These are phyloP conservation scores for Venturiaceae sp. DNA, from an alignment of 2,329 filamentous ascomycete species.

Conservation along the genomic window DNA sequence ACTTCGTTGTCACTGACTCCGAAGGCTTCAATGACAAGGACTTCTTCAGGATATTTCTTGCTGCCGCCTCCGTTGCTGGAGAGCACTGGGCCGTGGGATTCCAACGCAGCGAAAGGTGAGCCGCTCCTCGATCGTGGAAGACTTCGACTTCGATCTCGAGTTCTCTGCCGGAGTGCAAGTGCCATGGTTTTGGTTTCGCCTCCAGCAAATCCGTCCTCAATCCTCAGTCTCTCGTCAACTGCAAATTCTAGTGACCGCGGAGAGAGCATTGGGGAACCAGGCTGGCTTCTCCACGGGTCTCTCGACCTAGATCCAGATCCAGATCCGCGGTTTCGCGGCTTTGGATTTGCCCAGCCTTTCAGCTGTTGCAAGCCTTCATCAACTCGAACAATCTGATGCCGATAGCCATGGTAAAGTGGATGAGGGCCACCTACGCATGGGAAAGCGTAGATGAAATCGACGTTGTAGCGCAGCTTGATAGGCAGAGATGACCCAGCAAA, in stretches of 20 bases:
- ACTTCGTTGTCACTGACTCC: slow-evolving; percentile 69
- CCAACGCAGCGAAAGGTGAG: neutral
- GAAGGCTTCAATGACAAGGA: slow-evolving; percentile 63
- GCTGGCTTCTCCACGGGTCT: neutral
- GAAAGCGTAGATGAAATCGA: slow-evolving; percentile 31
- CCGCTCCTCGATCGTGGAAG: neutral
- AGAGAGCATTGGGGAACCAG: neutral
- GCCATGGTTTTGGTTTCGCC: neutral
- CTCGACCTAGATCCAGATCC: neutral
- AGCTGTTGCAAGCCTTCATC: slow-evolving; percentile 50
- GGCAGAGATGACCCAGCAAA: slow-evolving; percentile 28
- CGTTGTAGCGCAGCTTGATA: slow-evolving; percentile 27
- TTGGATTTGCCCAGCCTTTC: slow-evolving; percentile 4
- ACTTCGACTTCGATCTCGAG: neutral
- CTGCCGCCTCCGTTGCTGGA: slow-evolving; percentile 10
- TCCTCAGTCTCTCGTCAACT: neutral
- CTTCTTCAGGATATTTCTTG: slow-evolving; percentile 43
- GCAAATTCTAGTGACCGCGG: neutral
- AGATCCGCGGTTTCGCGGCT: neutral
- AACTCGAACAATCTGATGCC: slow-evolving; percentile 47
- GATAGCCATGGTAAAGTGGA: slow-evolving; percentile 62
- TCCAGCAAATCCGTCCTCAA: neutral
- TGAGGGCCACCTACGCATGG: slow-evolving; percentile 31
- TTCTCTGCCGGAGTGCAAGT: neutral
- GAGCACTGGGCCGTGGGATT: slow-evolving; percentile 10